These are phyloP conservation scores for Blastobotrys serpentis DNA, from an alignment of 1,139 yeast species.

Conservation along the genomic window DNA sequence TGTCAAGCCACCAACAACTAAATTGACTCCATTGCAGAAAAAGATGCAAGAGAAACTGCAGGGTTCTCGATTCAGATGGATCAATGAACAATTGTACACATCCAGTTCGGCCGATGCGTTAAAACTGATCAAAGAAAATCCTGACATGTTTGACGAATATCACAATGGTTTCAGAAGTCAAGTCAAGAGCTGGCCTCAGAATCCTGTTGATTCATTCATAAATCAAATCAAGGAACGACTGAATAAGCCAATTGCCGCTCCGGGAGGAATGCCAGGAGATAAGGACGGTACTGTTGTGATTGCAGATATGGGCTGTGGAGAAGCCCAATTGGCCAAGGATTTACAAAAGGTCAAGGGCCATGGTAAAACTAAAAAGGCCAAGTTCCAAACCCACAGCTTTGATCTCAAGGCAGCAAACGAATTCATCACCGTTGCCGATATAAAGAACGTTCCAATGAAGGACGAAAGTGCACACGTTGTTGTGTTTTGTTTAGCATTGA, in stretches of 20 bases:
- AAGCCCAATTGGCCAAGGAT: constrained; percentile 78
- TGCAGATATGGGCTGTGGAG: constrained; percentile 99
- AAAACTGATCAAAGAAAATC: constrained; percentile 71
- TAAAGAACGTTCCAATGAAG: constrained; percentile 79
- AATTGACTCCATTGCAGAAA: constrained; percentile 85
- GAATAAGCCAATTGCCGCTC: constrained; percentile 75
- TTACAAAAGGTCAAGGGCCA: constrained; percentile 46
- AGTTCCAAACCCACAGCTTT: constrained; percentile 74
- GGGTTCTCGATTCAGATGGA: constrained; percentile 97
- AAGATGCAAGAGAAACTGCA: constrained; percentile 94
- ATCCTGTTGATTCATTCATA: constrained; percentile 89
- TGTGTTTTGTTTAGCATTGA: constrained; percentile 85
- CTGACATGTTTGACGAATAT: constrained; percentile 86
- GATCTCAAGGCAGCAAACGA: constrained; percentile 86
- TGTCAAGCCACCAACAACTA: constrained; percentile 30
- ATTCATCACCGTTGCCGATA: constrained; percentile 91
- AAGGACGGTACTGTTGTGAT: constrained; percentile 55
- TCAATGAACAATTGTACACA: constrained; percentile 91
- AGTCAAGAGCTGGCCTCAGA: constrained; percentile 96
- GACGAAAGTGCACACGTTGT: constrained; percentile 81
- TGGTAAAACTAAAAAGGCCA: constrained; percentile 39
- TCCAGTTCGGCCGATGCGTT: constrained; percentile 76
- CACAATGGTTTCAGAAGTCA: constrained; percentile 94
- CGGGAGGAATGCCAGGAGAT: constrained; percentile 80
- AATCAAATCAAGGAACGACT: constrained; percentile 63